These are phyloP conservation scores for Dactylonectria estremocensis DNA, from an alignment of 2,329 filamentous ascomycete species.

Conservation along the genomic window DNA sequence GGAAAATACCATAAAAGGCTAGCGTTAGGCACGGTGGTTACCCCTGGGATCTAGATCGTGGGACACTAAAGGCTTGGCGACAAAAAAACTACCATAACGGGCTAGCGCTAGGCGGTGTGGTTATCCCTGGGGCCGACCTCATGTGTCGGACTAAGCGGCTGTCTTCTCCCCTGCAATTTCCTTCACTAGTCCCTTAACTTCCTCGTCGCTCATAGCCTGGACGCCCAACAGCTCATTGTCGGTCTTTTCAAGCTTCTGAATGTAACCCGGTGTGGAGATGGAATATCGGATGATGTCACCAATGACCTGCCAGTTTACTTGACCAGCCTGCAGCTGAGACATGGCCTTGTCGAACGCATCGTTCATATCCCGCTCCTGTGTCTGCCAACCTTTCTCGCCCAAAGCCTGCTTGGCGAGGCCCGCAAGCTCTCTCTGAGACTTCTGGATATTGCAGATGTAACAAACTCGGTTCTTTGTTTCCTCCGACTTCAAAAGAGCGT, in stretches of 20 bases:
- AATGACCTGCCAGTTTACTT: neutral
- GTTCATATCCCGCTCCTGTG: neutral
- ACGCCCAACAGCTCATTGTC: neutral
- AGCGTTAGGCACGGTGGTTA: too few relatives aligned
- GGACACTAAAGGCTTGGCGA: too few relatives aligned
- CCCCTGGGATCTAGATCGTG: too few relatives aligned
- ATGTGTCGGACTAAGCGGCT: too few relatives aligned
- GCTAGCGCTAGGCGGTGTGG: too few relatives aligned
- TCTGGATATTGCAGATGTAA: neutral
- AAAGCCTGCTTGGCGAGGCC: neutral
- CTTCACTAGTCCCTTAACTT: neutral
- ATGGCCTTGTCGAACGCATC: neutral
- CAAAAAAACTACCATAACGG: too few relatives aligned
- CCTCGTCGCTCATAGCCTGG: neutral
- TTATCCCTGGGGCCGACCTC: too few relatives aligned
- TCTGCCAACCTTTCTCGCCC: neutral
- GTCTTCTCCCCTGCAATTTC: neutral
- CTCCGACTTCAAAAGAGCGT: neutral
- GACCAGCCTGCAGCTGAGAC: neutral
- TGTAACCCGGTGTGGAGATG: neutral
- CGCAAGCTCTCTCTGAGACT: neutral
- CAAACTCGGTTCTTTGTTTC: constrained; percentile 4
- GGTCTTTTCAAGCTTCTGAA: neutral
- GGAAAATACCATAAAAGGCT: too few relatives aligned
- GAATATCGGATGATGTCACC: neutral